phyloP scores from a whole-genome alignment of 23 red algal species.

The Gracilariopsis chorda region DNA sequence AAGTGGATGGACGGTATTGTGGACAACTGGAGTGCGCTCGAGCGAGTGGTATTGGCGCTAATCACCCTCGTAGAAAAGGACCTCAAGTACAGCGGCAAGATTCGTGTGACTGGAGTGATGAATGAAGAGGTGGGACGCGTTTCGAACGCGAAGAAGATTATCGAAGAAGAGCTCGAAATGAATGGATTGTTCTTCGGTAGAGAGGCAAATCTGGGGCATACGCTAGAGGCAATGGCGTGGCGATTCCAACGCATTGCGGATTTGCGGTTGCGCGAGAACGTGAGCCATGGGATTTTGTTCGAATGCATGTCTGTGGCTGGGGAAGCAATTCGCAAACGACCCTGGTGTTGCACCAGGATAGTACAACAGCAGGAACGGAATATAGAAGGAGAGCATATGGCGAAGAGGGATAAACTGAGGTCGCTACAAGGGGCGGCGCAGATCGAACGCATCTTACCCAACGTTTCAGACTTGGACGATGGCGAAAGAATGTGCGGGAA shows the following conservation, averaged over 20 bases:
- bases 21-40: not conserved
- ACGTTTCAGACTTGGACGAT: not conserved
- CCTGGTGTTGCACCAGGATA: not conserved
- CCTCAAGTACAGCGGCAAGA: not conserved
- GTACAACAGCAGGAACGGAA: not conserved
- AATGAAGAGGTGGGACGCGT: too few species aligned
- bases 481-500: not conserved
- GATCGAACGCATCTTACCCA: too few species aligned
- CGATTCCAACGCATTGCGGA: not conserved
- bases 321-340: not conserved
- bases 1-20: not conserved
- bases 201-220: not conserved
- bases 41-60: not conserved
- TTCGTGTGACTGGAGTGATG: not conserved
- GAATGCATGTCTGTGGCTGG: not conserved
- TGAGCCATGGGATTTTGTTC: constrained; percentile 13
- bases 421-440: too few species aligned
- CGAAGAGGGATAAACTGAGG: not conserved
- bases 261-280: constrained; percentile 5
- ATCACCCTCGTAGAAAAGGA: not conserved
- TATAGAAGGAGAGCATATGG: too few species aligned
- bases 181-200: constrained; percentile 16
- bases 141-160: not conserved
- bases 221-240: not conserved
- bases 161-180: not conserved